These are phyloP conservation scores for Castanopsis chinensis DNA, from an alignment of 306 rosid species.

Conservation along the genomic window DNA sequence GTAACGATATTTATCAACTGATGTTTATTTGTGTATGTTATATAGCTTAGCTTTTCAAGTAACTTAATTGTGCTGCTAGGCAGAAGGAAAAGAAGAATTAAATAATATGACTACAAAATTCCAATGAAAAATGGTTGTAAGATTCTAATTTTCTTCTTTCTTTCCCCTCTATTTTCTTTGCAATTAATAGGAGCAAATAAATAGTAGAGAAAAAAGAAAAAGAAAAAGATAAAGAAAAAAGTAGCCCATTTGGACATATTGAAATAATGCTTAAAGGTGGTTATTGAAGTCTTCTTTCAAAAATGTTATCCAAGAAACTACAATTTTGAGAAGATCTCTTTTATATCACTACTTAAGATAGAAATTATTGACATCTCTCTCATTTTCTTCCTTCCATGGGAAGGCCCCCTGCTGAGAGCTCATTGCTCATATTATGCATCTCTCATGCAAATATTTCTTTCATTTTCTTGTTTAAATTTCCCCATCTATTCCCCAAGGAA, in stretches of 20 bases:
- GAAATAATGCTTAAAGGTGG: not conserved
- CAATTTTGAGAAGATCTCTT: not conserved
- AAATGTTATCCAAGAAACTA: not conserved
- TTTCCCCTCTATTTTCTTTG: not conserved
- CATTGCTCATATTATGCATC: not conserved
- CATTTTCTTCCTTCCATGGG: not conserved
- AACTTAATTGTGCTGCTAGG: not conserved
- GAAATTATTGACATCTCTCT: not conserved
- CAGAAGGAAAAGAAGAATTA: constrained; percentile 2
- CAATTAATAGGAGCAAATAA: not conserved
- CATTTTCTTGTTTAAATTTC: not conserved
- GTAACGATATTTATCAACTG: constrained; percentile 19
- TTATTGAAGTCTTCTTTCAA: not conserved
- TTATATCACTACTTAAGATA: not conserved
- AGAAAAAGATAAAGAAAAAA: too few species aligned
- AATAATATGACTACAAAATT: not conserved
- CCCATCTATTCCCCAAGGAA: not conserved
- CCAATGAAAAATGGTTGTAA: not conserved
- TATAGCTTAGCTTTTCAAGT: not conserved
- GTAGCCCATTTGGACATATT: not conserved
- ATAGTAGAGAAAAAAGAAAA: not conserved
- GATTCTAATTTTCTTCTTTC: not conserved
- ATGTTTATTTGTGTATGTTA: constrained; percentile 10
- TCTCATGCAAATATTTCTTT: not conserved
- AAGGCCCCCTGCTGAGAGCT: not conserved